Conservation (phyloP, 2,329 filamentous ascomycete species). For the Aspergillus hortae region DNA sequence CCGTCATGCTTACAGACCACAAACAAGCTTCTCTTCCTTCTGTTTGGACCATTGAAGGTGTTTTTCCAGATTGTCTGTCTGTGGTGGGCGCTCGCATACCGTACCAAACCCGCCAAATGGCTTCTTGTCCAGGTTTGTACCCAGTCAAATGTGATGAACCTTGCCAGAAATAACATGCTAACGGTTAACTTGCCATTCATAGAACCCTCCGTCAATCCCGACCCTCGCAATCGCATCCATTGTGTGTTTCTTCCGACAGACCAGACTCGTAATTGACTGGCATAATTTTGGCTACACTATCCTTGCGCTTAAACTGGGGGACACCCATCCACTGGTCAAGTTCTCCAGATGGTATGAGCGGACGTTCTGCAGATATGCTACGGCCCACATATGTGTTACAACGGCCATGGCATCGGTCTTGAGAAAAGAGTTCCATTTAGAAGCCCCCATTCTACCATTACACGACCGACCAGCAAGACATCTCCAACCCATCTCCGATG, state of each 20-base stretch:
- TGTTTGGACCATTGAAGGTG: slow-evolving; percentile 80
- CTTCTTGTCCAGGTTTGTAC: slow-evolving; percentile 70
- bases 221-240: slow-evolving; percentile 74
- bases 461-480: slow-evolving; percentile 83
- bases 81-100: slow-evolving; percentile 69
- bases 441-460: slow-evolving; percentile 64
- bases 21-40: slow-evolving; percentile 69
- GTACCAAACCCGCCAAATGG: slow-evolving; percentile 71
- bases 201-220: slow-evolving; percentile 94
- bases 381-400: slow-evolving; percentile 81
- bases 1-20: slow-evolving; percentile 65
- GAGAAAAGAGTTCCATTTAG: slow-evolving; percentile 62
- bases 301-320: slow-evolving; percentile 64
- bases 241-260: slow-evolving; percentile 72
- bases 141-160: too few species aligned
- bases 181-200: slow-evolving; percentile 9
- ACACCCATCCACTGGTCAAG: slow-evolving; percentile 68
- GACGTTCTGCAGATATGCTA: slow-evolving; percentile 63
- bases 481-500: slow-evolving; percentile 66
- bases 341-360: slow-evolving; percentile 76
- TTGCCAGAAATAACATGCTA: slow-evolving; percentile 3
- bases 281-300: slow-evolving; percentile 99
- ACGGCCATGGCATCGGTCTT: slow-evolving; percentile 80
- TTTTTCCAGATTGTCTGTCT: slow-evolving; percentile 74
- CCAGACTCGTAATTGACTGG: slow-evolving; percentile 88